Conservation (phyloP, 2,329 filamentous ascomycete genomes). For the Ophiostoma piceae region DNA sequence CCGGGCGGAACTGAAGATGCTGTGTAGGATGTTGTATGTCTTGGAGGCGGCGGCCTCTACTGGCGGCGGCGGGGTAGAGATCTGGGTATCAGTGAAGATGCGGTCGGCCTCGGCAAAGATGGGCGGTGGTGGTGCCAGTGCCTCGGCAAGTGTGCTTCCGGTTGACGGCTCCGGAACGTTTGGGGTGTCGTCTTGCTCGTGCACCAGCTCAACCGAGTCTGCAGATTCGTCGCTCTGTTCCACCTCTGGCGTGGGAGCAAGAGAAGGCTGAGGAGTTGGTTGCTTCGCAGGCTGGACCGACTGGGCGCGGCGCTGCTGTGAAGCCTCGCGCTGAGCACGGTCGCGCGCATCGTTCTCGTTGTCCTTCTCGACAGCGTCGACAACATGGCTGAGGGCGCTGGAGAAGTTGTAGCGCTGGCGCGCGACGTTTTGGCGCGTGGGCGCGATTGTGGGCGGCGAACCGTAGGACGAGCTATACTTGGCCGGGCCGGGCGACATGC, state of each 20-base stretch:
- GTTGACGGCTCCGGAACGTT: conserved; percentile 22
- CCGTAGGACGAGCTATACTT: conserved; percentile 30
- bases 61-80: conserved; percentile 30
- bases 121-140: conserved; percentile 25
- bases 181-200: conserved; percentile 6
- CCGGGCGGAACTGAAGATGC: conserved; percentile 25
- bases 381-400: conserved; percentile 27
- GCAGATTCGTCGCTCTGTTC: conserved; percentile 12
- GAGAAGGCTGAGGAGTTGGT: neutral
- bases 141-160: neutral
- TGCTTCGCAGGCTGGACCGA: neutral
- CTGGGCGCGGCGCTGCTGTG: conserved; percentile 20
- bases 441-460: conserved; percentile 27
- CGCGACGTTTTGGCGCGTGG: conserved; percentile 26
- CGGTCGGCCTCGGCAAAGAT: conserved; percentile 37
- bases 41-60: conserved; percentile 19
- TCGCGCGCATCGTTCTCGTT: conserved; percentile 27
- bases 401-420: conserved; percentile 28
- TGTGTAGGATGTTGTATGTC: conserved; percentile 25
- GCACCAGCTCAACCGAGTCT: conserved; percentile 20
- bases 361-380: conserved; percentile 28
- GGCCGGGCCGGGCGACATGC: conserved; percentile 29
- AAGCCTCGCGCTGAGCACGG: conserved; percentile 17
- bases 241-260: neutral
- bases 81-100: conserved; percentile 34